A percentile compares a stretch with the other conserved stretches of the same genome.
These are phyloP conservation scores for Amanita inopinata DNA, from an alignment of 768 basidiomycete species.

Conservation along the genomic window DNA sequence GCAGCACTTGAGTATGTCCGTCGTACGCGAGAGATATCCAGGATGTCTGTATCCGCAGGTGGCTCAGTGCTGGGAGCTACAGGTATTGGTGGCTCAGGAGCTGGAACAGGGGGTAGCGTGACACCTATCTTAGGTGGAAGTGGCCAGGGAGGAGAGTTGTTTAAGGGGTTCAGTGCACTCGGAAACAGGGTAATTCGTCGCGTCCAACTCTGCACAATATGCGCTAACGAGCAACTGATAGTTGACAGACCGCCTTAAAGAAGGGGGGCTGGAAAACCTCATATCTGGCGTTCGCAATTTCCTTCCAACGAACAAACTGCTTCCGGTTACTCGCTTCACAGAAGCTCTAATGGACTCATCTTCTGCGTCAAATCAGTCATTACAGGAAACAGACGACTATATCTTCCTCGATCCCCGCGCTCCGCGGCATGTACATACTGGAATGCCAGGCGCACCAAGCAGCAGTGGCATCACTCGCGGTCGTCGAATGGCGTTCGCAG, in stretches of 20 bases:
- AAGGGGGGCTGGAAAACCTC: constrained; percentile 93
- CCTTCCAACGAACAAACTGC: constrained; percentile 87
- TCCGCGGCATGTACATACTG: constrained; percentile 43
- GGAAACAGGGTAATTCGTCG: constrained; percentile 64
- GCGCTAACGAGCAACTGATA: constrained; percentile 20
- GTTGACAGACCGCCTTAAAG: constrained; percentile 90
- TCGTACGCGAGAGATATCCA: constrained; percentile 80
- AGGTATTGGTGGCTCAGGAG: background rate
- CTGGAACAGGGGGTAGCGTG: constrained; percentile 44
- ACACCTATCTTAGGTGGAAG: constrained; percentile 55
- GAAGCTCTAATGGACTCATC: constrained; percentile 98
- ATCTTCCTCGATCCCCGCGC: constrained; percentile 88
- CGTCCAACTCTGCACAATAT: background rate
- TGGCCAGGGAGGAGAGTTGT: constrained; percentile 76
- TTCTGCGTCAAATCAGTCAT: constrained; percentile 84
- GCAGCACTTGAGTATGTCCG: constrained; percentile 89
- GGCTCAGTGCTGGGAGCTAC: constrained; percentile 16
- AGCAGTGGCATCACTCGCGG: constrained; percentile 31
- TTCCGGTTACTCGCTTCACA: constrained; percentile 84
- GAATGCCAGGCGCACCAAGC: constrained; percentile 45
- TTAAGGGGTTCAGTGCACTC: constrained; percentile 88
- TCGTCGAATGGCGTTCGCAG: constrained; percentile 68
- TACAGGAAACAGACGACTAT: constrained; percentile 95
- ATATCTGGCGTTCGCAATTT: constrained; percentile 98
- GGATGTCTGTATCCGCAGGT: constrained; percentile 69